A percentile compares a stretch with the other conserved stretches of the same genome.
Evolutionary conservation across 805 yeast species (phyloP).

Genomic region (Candida vartiovaarae): DNA sequence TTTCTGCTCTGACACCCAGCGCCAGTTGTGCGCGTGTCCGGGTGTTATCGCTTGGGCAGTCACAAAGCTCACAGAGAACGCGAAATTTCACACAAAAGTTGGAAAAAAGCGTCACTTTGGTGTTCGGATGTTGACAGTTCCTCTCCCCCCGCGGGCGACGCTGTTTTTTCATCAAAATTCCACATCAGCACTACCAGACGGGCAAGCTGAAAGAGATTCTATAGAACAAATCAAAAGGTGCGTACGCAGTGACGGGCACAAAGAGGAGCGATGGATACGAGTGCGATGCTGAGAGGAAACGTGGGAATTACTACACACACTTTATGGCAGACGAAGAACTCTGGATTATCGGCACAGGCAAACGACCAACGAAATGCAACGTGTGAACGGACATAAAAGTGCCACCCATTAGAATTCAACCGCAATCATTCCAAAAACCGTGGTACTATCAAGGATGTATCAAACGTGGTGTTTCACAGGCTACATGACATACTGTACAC

Average conservation of each 20-base stretch:
- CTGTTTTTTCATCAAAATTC: constrained; percentile 17
- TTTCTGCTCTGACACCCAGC: constrained; percentile 1
- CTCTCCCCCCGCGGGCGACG: constrained; percentile 1
- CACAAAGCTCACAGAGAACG: constrained; percentile 4
- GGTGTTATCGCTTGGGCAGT: constrained; percentile 13
- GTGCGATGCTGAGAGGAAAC: no score
- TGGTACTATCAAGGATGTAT: no score
- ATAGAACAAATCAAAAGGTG: constrained; percentile 16
- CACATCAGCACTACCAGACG: constrained; percentile 4
- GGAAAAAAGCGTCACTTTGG: not conserved
- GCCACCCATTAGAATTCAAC: no score
- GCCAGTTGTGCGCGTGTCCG: constrained; percentile 5
- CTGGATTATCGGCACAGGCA: not conserved
- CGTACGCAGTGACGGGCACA: constrained; percentile 6
- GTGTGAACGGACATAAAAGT: no score
- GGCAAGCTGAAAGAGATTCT: constrained; percentile 3
- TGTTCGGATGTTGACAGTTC: constrained; percentile 6
- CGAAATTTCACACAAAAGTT: not conserved
- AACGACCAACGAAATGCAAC: no score
- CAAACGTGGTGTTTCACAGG: no score
- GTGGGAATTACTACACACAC: not conserved
- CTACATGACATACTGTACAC: no score
- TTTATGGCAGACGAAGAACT: not conserved
- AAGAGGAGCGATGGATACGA: not conserved
- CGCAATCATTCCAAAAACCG: no score